Evolutionary conservation across 345 rosid genomes (phyloP), one percentile per base, ranked within the genome.

Genomic region (Abelmoschus esculentus): DNA sequence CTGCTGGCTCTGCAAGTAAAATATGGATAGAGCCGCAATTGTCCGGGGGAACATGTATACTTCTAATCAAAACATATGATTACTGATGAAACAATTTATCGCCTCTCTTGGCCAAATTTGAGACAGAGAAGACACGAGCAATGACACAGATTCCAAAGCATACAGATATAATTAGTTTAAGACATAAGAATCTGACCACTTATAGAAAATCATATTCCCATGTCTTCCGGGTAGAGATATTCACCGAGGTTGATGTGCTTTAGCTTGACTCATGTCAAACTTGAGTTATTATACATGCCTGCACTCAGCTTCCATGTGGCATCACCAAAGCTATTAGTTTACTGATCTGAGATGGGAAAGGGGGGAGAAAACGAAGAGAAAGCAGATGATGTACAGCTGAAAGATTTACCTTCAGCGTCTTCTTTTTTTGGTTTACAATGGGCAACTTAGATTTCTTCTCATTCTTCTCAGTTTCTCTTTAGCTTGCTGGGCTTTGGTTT

Each of bases 361-460:
- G 32, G 32, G 32, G 32, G 13, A 42, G 46, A 42, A 42, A 13
- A 11, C 0, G 5, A 61, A 18, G 58, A 4, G 58, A 36, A n/a
- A 19, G 1, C 7, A 64, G 44, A 13, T 49, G 15, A 38, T 6
- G 17, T 12, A 34, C 15, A 57, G 2, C 15, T 28, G 6, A 57
- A 57, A 26, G 29, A 26, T 28, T 57, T 57, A 49, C 70, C 57
- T 66, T 29, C 15, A 14, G 53, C 61, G 11, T 19, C 34, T 61
- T 50, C 50, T 5, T 28, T 3, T 29, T 28, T 54, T 57, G 7
- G 70, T 19, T 70, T 75, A 91, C 72, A 85, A 46, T 3, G 88
- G 85, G 18, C 88, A 79, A 50, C 97, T 90, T 57, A 76, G 22
- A 56, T 80, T 90, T 82, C 92, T 86, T 75, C 86, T 78, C 76